Conservation (phyloP, 768 basidiomycete genomes). For the Termitomyces sp. region DNA sequence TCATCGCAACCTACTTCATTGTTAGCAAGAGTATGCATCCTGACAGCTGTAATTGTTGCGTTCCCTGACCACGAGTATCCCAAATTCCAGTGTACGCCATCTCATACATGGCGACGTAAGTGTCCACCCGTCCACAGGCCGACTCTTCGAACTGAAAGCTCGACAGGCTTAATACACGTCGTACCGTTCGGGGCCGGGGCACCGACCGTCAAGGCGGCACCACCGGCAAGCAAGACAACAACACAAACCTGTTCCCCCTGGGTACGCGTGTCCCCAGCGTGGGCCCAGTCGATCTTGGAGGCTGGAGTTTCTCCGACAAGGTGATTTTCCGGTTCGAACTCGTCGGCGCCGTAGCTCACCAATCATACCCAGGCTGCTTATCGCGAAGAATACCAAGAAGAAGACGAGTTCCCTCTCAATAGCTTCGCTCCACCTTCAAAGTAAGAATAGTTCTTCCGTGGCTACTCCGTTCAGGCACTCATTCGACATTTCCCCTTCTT, state of each 20-base stretch:
- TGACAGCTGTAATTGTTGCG: neutral
- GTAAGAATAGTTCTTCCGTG: slow-evolving; percentile 7
- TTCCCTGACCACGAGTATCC: neutral
- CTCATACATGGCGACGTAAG: slow-evolving; percentile 61
- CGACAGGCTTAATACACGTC: slow-evolving; percentile 54
- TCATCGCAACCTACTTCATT: slow-evolving; percentile 56
- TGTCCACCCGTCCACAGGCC: neutral
- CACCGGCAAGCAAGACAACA: slow-evolving; percentile 23
- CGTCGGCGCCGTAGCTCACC: neutral
- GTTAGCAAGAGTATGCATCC: slow-evolving; percentile 55
- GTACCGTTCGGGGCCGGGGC: slow-evolving; percentile 46
- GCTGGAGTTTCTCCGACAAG: slow-evolving; percentile 28
- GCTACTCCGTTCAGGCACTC: neutral
- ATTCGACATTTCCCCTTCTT: neutral
- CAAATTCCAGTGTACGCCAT: slow-evolving; percentile 47
- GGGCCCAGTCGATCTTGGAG: slow-evolving; percentile 27
- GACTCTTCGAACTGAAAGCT: neutral
- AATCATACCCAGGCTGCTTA: slow-evolving; percentile 1
- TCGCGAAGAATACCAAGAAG: slow-evolving; percentile 7
- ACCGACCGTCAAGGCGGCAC: slow-evolving; percentile 39
- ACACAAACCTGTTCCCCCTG: slow-evolving; percentile 47
- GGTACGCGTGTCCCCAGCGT: slow-evolving; percentile 40
- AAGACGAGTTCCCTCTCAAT: slow-evolving; percentile 17
- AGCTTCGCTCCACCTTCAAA: slow-evolving; percentile 13
- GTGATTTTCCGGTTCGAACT: neutral